Conservation (phyloP, 2,329 filamentous ascomycete genomes). For the Microsporum audouinii region DNA sequence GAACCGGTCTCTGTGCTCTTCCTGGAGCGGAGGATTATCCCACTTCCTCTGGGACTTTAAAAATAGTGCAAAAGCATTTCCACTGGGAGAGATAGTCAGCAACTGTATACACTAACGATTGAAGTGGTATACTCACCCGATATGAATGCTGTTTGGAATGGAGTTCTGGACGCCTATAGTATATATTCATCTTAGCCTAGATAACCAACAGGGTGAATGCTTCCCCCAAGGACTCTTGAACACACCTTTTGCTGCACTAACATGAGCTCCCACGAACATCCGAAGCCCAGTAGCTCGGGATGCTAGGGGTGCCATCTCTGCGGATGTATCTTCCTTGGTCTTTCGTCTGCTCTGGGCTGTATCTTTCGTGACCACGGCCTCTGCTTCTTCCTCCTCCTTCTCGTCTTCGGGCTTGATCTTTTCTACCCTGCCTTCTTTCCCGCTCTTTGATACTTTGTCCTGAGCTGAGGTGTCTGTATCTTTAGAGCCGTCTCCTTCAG, state of each 20-base stretch:
- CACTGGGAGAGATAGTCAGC: conserved; percentile 38
- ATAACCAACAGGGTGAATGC: background rate
- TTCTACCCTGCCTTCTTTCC: background rate
- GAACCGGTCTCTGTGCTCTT: conserved; percentile 59
- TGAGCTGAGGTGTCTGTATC: background rate
- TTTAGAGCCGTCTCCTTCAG: background rate
- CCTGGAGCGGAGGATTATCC: conserved; percentile 65
- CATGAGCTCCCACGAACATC: conserved; percentile 85
- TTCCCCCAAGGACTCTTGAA: conserved; percentile 4
- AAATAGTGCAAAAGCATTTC: conserved; percentile 89
- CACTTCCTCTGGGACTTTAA: conserved; percentile 95
- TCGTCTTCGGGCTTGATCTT: background rate
- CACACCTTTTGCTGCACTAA: conserved; percentile 74
- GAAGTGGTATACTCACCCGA: conserved; percentile 43
- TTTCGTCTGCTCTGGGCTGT: conserved; percentile 27
- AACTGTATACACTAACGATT: background rate
- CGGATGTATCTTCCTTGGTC: conserved; percentile 44
- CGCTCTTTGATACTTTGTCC: background rate
- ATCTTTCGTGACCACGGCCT: background rate
- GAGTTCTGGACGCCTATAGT: conserved; percentile 72
- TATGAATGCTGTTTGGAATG: conserved; percentile 62
- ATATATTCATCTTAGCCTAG: conserved; percentile 3
- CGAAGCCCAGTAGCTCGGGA: conserved; percentile 58
- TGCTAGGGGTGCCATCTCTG: conserved; percentile 53
- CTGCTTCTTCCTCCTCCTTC: background rate